These are phyloP conservation scores for Xylaria acuta DNA, from an alignment of 495 filamentous ascomycete species.

Conservation along the genomic window DNA sequence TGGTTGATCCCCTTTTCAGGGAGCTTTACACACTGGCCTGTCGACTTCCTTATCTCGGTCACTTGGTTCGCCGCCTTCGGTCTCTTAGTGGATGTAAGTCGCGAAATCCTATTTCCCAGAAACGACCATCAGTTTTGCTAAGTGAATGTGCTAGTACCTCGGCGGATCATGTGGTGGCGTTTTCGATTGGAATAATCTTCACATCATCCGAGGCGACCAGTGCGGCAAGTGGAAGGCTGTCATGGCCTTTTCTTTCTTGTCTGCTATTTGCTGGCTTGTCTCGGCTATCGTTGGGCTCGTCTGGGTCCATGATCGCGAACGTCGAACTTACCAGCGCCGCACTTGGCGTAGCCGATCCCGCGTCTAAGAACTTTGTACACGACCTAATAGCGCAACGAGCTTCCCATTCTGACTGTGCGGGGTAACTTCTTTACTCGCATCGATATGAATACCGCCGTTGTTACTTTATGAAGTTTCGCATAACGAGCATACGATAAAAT, in stretches of 20 bases:
- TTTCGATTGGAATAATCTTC: slow-evolving; percentile 91
- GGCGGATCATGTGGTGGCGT: slow-evolving; percentile 65
- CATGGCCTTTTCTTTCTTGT: slow-evolving; percentile 71
- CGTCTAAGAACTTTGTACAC: slow-evolving; percentile 40
- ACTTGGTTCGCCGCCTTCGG: slow-evolving; percentile 72
- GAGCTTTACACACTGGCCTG: slow-evolving; percentile 54
- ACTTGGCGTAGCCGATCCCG: slow-evolving; percentile 49
- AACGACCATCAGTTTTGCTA: slow-evolving; percentile 17
- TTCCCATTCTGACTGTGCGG: background rate
- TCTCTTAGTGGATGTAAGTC: slow-evolving; percentile 61
- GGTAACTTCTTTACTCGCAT: background rate
- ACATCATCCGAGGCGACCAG: slow-evolving; percentile 69
- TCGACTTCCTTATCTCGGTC: slow-evolving; percentile 65
- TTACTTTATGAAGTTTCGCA: background rate
- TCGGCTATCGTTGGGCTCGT: slow-evolving; percentile 60
- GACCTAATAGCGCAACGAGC: background rate
- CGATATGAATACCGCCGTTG: background rate
- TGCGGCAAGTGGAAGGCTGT: slow-evolving; percentile 71
- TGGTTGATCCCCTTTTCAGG: slow-evolving; percentile 56
- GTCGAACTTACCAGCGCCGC: slow-evolving; percentile 43
- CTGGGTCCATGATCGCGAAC: slow-evolving; percentile 49
- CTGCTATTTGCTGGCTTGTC: slow-evolving; percentile 70
- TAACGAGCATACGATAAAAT: slow-evolving; percentile 11
- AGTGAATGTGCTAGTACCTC: slow-evolving; percentile 35
- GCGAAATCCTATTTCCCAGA: background rate